Percentiles rank a stretch among this genome's conserved stretches.
Conservation (phyloP, 345 rosid species). For the Camelina neglecta region DNA sequence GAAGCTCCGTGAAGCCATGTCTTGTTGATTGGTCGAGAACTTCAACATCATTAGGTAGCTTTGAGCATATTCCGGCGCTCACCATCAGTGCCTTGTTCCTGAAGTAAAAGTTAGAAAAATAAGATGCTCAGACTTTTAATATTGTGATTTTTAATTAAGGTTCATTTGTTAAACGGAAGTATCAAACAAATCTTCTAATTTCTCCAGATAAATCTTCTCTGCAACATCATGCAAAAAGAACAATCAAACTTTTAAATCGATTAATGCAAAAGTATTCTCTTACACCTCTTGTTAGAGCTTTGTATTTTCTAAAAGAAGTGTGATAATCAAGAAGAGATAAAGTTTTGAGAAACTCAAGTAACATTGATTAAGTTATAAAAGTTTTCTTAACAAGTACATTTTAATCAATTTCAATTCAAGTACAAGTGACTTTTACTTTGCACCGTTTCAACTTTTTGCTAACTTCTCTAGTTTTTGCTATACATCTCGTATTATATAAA, state of each 20-base stretch:
- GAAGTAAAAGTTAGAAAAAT: constrained; percentile 38
- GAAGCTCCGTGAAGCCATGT: constrained; percentile 60
- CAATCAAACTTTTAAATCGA: neutral
- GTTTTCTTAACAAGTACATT: neutral
- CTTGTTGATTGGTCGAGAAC: constrained; percentile 57
- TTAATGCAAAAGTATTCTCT: neutral
- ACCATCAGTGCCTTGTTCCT: constrained; percentile 87
- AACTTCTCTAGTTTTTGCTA: neutral
- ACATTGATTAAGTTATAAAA: neutral
- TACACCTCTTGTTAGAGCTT: too few species aligned
- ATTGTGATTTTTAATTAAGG: neutral
- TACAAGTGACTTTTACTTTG: neutral
- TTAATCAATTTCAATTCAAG: neutral
- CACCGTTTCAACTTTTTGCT: neutral
- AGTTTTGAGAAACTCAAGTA: neutral
- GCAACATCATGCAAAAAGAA: neutral
- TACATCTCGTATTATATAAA: neutral
- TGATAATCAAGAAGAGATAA: neutral
- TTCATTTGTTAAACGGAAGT: neutral
- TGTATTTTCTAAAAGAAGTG: neutral
- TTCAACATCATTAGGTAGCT: constrained; percentile 57
- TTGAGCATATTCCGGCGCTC: constrained; percentile 79
- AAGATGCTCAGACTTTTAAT: neutral
- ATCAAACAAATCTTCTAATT: neutral
- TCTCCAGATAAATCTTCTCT: too few species aligned